phyloP scores from a whole-genome alignment of 176 grass and related monocot species.

The Pontederia crassipes region DNA sequence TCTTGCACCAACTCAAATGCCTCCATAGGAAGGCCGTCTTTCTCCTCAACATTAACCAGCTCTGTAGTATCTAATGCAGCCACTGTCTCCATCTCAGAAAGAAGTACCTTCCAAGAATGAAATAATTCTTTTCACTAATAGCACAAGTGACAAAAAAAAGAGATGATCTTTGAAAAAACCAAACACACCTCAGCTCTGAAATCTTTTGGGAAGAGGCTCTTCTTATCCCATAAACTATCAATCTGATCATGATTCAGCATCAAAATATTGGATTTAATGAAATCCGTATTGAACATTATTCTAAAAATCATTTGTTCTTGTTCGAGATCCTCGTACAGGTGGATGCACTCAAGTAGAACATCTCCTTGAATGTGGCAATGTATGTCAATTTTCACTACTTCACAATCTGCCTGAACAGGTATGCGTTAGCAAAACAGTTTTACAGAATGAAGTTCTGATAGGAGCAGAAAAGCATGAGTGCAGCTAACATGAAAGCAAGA shows the following conservation, averaged over 20 bases:
- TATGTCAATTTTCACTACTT: constrained; percentile 73
- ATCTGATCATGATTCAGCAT: constrained; percentile 73
- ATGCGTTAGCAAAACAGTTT: constrained; percentile 9
- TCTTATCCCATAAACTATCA: constrained; percentile 58
- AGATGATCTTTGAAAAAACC: background rate
- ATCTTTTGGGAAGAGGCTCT: constrained; percentile 60
- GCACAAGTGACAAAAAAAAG: background rate
- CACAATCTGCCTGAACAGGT: constrained; percentile 67
- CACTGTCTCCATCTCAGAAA: constrained; percentile 68
- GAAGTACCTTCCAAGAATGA: constrained; percentile 67
- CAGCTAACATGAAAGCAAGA: background rate
- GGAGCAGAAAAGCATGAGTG: background rate
- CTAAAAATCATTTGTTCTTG: constrained; percentile 70
- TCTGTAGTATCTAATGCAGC: constrained; percentile 46
- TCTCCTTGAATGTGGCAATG: constrained; percentile 87
- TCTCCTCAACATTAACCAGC: constrained; percentile 48
- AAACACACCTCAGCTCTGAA: constrained; percentile 65
- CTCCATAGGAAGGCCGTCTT: constrained; percentile 85
- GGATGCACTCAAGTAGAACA: constrained; percentile 77
- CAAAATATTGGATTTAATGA: constrained; percentile 79
- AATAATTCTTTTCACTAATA: constrained; percentile 20
- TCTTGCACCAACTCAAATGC: constrained; percentile 86
- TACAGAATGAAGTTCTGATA: background rate
- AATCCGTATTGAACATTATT: constrained; percentile 85
- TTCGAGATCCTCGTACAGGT: constrained; percentile 58